Conservation (phyloP, 768 basidiomycete genomes). For the Calocybe gangraenosa region DNA sequence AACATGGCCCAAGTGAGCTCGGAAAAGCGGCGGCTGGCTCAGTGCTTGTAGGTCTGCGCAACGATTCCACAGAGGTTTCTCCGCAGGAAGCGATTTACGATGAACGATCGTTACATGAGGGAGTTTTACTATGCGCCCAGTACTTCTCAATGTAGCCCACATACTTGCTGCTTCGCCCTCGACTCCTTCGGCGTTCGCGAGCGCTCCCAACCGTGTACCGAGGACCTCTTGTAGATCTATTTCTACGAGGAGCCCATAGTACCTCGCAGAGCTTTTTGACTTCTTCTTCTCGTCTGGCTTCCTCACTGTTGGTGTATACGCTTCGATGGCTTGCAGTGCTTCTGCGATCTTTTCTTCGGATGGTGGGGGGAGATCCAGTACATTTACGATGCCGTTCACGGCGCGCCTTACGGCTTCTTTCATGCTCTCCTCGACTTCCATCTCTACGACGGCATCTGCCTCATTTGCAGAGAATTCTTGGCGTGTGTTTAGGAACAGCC, state of each 20-base stretch:
- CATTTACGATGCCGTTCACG: slow-evolving; percentile 50
- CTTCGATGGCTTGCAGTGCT: slow-evolving; percentile 43
- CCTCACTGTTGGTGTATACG: slow-evolving; percentile 35
- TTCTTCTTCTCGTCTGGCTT: slow-evolving; percentile 28
- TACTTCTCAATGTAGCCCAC: slow-evolving; percentile 43
- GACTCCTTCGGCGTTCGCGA: slow-evolving; percentile 11
- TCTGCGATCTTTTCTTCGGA: slow-evolving; percentile 50
- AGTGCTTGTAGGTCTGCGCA: slow-evolving; percentile 42
- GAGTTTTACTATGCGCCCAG: slow-evolving; percentile 43
- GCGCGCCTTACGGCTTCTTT: slow-evolving; percentile 54
- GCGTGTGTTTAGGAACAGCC: slow-evolving; percentile 65
- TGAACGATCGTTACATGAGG: slow-evolving; percentile 93
- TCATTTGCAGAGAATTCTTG: slow-evolving; percentile 50
- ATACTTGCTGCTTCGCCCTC: slow-evolving; percentile 34
- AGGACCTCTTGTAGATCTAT: slow-evolving; percentile 54
- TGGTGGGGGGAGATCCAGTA: slow-evolving; percentile 53
- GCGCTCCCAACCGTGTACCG: slow-evolving; percentile 31
- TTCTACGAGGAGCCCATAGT: slow-evolving; percentile 78
- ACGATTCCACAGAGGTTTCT: slow-evolving; percentile 38
- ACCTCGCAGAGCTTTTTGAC: slow-evolving; percentile 44
- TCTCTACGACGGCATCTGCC: slow-evolving; percentile 66
- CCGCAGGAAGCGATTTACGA: slow-evolving; percentile 33
- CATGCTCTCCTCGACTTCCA: slow-evolving; percentile 48
- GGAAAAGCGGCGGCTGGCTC: slow-evolving; percentile 47
- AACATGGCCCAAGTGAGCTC: slow-evolving; percentile 54